These are phyloP conservation scores for Xerocomellus dryophilus DNA, from an alignment of 768 basidiomycete genomes.

Conservation along the genomic window DNA sequence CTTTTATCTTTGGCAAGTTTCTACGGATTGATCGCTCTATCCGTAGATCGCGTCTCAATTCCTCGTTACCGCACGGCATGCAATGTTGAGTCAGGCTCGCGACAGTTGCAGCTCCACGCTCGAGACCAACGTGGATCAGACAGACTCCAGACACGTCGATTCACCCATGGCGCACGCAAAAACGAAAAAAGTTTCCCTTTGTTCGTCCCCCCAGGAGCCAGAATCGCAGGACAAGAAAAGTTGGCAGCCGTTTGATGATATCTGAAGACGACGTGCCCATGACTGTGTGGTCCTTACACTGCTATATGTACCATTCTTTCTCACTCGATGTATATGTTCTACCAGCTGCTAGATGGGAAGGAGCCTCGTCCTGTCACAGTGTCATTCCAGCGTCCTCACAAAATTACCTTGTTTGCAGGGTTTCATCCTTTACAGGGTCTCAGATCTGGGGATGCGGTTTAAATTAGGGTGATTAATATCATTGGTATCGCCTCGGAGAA, in stretches of 20 bases:
- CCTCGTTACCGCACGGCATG: constrained; percentile 17
- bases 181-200: too few species aligned
- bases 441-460: too few species aligned
- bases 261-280: neutral
- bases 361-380: too few species aligned
- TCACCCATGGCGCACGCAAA: neutral
- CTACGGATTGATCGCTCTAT: neutral
- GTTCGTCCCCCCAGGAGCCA: neutral
- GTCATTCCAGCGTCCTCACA: too few species aligned
- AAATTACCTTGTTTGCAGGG: too few species aligned
- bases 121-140: neutral
- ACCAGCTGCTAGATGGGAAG: too few species aligned
- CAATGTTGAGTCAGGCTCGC: neutral
- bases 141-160: neutral
- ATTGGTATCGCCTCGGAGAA: too few species aligned
- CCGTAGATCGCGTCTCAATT: constrained; percentile 13
- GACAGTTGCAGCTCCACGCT: neutral
- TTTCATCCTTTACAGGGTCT: too few species aligned
- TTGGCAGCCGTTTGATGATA: neutral
- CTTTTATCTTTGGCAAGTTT: neutral
- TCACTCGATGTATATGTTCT: neutral
- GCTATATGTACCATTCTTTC: neutral
- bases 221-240: neutral
- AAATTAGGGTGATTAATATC: too few species aligned
- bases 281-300: too few species aligned